Conservation (phyloP, 345 rosid species). For the Kandelia obovata region DNA sequence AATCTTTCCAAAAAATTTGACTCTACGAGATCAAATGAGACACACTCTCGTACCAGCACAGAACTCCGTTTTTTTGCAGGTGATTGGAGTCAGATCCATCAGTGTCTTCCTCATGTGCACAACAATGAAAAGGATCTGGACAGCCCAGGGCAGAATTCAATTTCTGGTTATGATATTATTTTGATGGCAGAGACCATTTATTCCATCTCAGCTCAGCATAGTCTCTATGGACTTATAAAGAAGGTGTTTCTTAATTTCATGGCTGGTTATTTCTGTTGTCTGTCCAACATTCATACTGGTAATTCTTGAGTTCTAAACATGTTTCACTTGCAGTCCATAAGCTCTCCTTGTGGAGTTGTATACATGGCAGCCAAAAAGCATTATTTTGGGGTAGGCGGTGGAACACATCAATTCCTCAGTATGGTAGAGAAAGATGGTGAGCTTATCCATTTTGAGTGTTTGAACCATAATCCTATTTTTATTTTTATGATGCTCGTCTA, state of each 20-base stretch:
- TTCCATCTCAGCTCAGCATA: conserved; percentile 59
- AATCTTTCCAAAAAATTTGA: conserved; percentile 38
- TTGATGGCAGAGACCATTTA: conserved; percentile 93
- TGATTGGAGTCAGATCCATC: conserved; percentile 77
- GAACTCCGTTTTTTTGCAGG: conserved; percentile 71
- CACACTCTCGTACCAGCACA: conserved; percentile 7
- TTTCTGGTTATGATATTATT: conserved; percentile 65
- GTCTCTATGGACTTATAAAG: conserved; percentile 66
- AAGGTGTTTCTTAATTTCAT: conserved; percentile 38
- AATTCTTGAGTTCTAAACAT: conserved; percentile 18
- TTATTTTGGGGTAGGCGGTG: conserved; percentile 97
- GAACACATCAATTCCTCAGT: conserved; percentile 75
- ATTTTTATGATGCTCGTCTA: not conserved
- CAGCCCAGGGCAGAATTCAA: conserved; percentile 20
- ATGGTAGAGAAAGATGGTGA: conserved; percentile 80
- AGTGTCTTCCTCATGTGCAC: conserved; percentile 47
- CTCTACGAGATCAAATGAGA: conserved; percentile 15
- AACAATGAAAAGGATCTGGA: conserved; percentile 31
- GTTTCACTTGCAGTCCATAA: conserved; percentile 46
- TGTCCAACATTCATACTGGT: not conserved
- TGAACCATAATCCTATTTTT: not conserved
- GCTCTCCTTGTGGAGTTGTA: conserved; percentile 55
- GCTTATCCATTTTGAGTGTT: conserved; percentile 10
- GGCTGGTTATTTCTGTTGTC: not conserved
- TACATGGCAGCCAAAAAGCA: conserved; percentile 91